A percentile compares a stretch with the other conserved stretches of the same genome.
These are phyloP conservation scores for Berkeleyomyces rouxiae DNA, from an alignment of 2,329 filamentous ascomycete genomes.

Conservation along the genomic window DNA sequence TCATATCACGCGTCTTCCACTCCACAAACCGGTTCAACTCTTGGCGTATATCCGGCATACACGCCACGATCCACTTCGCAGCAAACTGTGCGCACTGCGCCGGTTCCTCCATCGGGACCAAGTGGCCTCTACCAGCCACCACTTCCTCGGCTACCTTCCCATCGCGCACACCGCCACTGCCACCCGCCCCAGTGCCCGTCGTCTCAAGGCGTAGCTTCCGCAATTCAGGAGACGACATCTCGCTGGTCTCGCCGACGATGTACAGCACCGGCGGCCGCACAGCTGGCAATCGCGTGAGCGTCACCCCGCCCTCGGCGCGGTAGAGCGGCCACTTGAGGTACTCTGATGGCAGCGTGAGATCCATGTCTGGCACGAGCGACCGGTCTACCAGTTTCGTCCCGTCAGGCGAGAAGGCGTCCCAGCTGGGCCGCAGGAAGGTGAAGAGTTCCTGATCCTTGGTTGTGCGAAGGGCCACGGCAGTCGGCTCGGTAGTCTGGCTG, in stretches of 20 bases:
- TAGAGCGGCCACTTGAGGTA: constrained; percentile 41
- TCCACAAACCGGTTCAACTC: constrained; percentile 40
- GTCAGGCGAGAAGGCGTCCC: constrained; percentile 25
- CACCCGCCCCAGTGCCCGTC: constrained; percentile 51
- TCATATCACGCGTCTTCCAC: constrained; percentile 33
- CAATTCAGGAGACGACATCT: constrained; percentile 34
- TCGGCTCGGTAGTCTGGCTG: background rate
- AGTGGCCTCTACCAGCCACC: constrained; percentile 52
- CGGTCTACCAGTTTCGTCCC: constrained; percentile 26
- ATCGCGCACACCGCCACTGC: constrained; percentile 45
- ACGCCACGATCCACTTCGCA: constrained; percentile 38
- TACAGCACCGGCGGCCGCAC: constrained; percentile 52
- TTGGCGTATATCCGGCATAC: constrained; percentile 38
- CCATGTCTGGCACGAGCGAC: constrained; percentile 29
- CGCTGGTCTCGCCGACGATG: constrained; percentile 46
- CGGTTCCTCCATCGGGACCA: constrained; percentile 71
- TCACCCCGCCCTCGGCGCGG: constrained; percentile 42
- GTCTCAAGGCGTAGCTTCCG: constrained; percentile 41
- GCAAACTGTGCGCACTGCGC: constrained; percentile 45
- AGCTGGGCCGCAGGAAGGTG: constrained; percentile 52
- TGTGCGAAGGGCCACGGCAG: constrained; percentile 43
- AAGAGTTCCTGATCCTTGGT: constrained; percentile 75
- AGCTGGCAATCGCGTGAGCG: constrained; percentile 39
- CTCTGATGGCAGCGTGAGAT: constrained; percentile 22
- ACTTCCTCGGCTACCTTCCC: constrained; percentile 52